A percentile compares a stretch with the other conserved stretches of the same genome.
These are phyloP conservation scores for Oleoguttula mirabilis DNA, from an alignment of 495 filamentous ascomycete genomes.

Conservation along the genomic window DNA sequence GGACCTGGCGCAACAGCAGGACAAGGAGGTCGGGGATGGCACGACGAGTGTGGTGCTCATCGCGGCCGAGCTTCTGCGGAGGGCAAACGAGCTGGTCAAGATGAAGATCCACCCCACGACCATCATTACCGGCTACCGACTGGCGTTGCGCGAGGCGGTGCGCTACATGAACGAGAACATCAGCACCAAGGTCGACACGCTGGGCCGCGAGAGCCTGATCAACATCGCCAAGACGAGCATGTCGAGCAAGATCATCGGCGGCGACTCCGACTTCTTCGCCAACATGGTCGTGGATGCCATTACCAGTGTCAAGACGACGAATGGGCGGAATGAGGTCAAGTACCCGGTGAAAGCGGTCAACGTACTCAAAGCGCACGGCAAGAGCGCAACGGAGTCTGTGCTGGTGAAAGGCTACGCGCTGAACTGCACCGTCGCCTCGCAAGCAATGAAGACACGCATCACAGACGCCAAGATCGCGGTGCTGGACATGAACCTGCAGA, in stretches of 20 bases:
- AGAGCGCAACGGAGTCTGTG: constrained; percentile 76
- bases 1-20: constrained; percentile 94
- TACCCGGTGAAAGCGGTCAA: constrained; percentile 99
- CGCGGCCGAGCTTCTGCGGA: constrained; percentile 83
- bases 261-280: constrained; percentile 92
- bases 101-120: constrained; percentile 99
- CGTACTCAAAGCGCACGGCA: constrained; percentile 94
- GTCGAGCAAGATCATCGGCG: constrained; percentile 96
- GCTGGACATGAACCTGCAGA: constrained; percentile 96
- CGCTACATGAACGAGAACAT: constrained; percentile 99
- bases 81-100: constrained; percentile 96
- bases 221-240: constrained; percentile 98
- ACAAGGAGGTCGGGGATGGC: constrained; percentile 95
- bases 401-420: constrained; percentile 93
- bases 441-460: constrained; percentile 92
- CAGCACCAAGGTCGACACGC: constrained; percentile 80
- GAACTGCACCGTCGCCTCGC: constrained; percentile 97
- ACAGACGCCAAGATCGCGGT: constrained; percentile 93
- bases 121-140: constrained; percentile 94
- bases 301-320: constrained; percentile 83
- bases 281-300: constrained; percentile 97
- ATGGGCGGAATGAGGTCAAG: constrained; percentile 80
- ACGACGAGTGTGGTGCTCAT: constrained; percentile 97
- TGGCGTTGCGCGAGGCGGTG: constrained; percentile 90
- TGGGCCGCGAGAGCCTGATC: constrained; percentile 78